phyloP scores from a whole-genome alignment of 768 basidiomycete genomes.

The Hygrophoropsis aurantiaca region DNA sequence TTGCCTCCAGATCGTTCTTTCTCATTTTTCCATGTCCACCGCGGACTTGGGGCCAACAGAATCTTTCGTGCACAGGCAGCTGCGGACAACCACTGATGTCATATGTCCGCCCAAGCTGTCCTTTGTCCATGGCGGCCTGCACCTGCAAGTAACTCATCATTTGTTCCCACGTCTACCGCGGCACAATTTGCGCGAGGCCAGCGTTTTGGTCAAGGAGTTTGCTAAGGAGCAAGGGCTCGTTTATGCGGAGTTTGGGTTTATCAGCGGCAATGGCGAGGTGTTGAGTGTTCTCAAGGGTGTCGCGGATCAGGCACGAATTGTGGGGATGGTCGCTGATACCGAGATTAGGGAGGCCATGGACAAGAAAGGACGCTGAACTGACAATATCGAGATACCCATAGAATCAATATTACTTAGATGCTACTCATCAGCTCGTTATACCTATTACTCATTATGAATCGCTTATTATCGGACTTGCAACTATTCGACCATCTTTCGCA shows the following conservation, averaged over 20 bases:
- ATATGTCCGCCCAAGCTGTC: conserved; percentile 80
- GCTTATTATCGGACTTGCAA: too few species aligned
- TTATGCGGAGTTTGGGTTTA: conserved; percentile 91
- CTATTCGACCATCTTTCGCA: background rate
- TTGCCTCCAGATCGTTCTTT: conserved; percentile 77
- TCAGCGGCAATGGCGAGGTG: conserved; percentile 84
- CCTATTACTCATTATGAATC: too few species aligned
- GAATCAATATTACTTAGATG: background rate
- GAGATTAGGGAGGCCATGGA: conserved; percentile 68
- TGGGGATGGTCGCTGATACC: conserved; percentile 77
- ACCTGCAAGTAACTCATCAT: conserved; percentile 96
- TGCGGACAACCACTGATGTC: conserved; percentile 97
- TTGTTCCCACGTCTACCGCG: conserved; percentile 94
- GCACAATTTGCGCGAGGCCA: conserved; percentile 86
- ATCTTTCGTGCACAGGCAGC: conserved; percentile 90
- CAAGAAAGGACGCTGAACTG: conserved; percentile 34
- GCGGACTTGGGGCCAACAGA: conserved; percentile 87
- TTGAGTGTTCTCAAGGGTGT: conserved; percentile 79
- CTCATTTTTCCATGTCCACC: conserved; percentile 96
- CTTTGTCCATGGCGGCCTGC: conserved; percentile 95
- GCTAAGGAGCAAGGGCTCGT: conserved; percentile 80
- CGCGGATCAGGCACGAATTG: conserved; percentile 81
- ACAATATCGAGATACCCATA: background rate
- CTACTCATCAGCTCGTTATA: too few species aligned
- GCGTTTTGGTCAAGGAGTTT: conserved; percentile 81